Conservation (phyloP, 805 yeast genomes). For the Candida piceae region DNA sequence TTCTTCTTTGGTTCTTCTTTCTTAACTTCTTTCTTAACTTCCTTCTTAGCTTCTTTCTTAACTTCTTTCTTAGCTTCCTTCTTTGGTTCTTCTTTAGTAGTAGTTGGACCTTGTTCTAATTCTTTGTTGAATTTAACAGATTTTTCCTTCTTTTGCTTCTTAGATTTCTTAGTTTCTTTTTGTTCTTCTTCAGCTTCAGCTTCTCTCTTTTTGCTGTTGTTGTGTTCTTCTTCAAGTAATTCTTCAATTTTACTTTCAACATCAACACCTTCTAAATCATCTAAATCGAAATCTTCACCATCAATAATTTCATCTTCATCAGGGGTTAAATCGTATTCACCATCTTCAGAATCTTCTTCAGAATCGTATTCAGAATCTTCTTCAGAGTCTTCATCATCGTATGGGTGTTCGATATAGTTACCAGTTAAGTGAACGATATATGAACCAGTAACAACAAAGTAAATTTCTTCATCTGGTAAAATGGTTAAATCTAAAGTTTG, state of each 20-base stretch:
- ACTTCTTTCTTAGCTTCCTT: conserved; percentile 25
- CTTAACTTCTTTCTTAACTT: conserved; percentile 22
- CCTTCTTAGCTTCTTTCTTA: conserved; percentile 23
- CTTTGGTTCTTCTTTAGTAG: conserved; percentile 27
- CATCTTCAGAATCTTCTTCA: conserved; percentile 42
- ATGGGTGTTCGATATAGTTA: conserved; percentile 95
- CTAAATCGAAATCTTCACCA: conserved; percentile 50
- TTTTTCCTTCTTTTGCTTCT: conserved; percentile 44
- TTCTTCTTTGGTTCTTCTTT: conserved; percentile 35
- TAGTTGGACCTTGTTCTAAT: conserved; percentile 91
- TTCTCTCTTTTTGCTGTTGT: conserved; percentile 33
- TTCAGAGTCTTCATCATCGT: conserved; percentile 52
- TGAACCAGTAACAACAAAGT: conserved; percentile 93
- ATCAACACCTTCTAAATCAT: conserved; percentile 62
- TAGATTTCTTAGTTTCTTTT: conserved; percentile 31
- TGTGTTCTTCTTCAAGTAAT: conserved; percentile 58
- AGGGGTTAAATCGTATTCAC: conserved; percentile 65
- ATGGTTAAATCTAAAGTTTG: conserved; percentile 88
- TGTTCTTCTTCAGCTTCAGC: conserved; percentile 24
- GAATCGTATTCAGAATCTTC: conserved; percentile 43
- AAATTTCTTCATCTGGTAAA: conserved; percentile 89
- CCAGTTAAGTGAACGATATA: conserved; percentile 90
- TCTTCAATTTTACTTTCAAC: conserved; percentile 71
- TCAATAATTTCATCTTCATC: conserved; percentile 64
- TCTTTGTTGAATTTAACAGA: conserved; percentile 86